Percentiles rank a stretch among this genome's conserved stretches.
Conservation (phyloP, 192 early-diverging fungal genomes). For the Umbelopsis vinacea region DNA sequence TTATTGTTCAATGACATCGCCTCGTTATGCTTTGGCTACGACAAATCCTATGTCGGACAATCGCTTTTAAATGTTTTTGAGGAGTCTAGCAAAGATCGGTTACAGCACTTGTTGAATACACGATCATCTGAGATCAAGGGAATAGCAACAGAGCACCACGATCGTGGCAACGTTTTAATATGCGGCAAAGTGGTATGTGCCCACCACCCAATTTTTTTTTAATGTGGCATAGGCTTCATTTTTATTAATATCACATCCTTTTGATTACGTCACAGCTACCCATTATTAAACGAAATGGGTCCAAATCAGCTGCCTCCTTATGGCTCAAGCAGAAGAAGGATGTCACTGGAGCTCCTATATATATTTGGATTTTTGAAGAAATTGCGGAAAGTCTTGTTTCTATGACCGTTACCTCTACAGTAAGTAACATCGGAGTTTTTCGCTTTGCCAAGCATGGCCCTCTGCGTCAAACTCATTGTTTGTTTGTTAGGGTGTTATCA, state of each 20-base stretch:
- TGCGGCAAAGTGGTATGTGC: constrained; percentile 39
- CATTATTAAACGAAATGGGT: constrained; percentile 56
- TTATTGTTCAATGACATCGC: constrained; percentile 64
- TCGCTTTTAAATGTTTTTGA: constrained; percentile 30
- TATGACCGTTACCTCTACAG: constrained; percentile 2
- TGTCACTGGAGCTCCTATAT: constrained; percentile 45
- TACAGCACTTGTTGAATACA: not conserved
- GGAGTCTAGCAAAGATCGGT: not conserved
- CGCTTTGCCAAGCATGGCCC: no score
- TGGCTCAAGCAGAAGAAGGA: constrained; percentile 65
- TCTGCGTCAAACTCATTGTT: not conserved
- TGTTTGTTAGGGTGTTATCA: constrained; percentile 49
- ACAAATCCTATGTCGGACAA: constrained; percentile 33
- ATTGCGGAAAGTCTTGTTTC: constrained; percentile 51
- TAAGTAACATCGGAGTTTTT: constrained; percentile 22
- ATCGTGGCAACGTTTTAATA: constrained; percentile 36
- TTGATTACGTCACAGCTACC: constrained; percentile 44
- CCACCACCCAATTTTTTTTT: not conserved
- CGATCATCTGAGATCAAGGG: not conserved
- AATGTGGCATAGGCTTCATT: not conserved
- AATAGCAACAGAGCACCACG: not conserved
- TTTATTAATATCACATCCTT: no score
- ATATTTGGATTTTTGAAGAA: constrained; percentile 71
- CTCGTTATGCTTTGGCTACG: constrained; percentile 56
- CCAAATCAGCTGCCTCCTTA: constrained; percentile 59